Conservation (phyloP, 805 yeast species). For the Debaryomyces castellii region DNA sequence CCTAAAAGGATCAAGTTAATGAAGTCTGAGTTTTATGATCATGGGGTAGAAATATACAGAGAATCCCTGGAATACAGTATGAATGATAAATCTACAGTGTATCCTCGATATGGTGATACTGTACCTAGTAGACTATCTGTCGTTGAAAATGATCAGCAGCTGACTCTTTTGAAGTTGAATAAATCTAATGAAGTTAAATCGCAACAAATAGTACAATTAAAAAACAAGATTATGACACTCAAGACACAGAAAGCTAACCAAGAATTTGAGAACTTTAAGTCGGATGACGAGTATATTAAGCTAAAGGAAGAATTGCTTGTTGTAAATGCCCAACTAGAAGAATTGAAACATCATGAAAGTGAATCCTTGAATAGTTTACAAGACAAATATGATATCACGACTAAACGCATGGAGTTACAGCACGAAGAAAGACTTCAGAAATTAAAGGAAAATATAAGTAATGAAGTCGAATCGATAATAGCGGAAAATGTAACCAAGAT, state of each 20-base stretch:
- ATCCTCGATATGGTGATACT: constrained; percentile 1
- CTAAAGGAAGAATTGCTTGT: constrained; percentile 37
- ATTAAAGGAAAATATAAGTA: constrained; percentile 26
- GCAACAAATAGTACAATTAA: constrained; percentile 15
- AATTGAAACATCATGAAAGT: constrained; percentile 22
- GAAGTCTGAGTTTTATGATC: neutral
- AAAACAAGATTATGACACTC: constrained; percentile 21
- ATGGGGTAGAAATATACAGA: neutral
- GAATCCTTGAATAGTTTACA: constrained; percentile 21
- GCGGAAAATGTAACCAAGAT: constrained; percentile 29
- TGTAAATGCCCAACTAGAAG: constrained; percentile 32
- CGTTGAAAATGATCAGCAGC: constrained; percentile 13
- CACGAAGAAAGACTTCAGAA: constrained; percentile 19
- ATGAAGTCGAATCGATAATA: constrained; percentile 39
- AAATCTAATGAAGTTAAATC: constrained; percentile 13
- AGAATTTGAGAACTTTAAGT: constrained; percentile 34
- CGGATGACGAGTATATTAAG: constrained; percentile 33
- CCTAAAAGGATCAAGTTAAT: neutral
- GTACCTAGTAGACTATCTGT: constrained; percentile 5
- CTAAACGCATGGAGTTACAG: constrained; percentile 18
- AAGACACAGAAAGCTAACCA: constrained; percentile 38
- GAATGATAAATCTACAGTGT: neutral
- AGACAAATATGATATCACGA: constrained; percentile 21
- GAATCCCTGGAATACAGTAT: neutral
- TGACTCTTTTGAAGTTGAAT: constrained; percentile 6